Base-by-base conservation (phyloP, 768 basidiomycete genomes). In the Tulasnella sp. region DNA sequence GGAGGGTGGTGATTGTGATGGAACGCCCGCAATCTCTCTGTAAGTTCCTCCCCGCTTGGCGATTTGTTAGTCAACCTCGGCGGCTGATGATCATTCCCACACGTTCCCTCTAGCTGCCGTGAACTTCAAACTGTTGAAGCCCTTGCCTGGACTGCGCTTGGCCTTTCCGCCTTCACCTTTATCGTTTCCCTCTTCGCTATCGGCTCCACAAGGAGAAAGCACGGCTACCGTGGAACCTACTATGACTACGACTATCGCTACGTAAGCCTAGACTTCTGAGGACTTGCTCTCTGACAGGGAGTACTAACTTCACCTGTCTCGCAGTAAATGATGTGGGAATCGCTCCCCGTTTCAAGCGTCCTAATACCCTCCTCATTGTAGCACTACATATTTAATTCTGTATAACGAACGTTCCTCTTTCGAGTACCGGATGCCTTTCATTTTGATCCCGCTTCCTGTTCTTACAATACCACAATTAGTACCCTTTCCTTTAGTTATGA, bases 1-100 rank as follows among this genome's bases (percentile, higher is more conserved):
- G 73, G 83, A 86, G 14, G 92, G 92, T 18, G 90, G 89, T 7
- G 86, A 89, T 84, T 94, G 93, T 82, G 87, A 89, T 41, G 88
- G 88, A 81, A 85, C 85, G 72, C 88, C 90, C 7, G 86, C 87
- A 34, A 88, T 92, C 81, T 91, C 92, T 24, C 86, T 90, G 89
- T 90, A 80, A 40, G 87, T 83, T 44, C 18, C 24, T 28, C 28
- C 9, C 42, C 37, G 8, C 24, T 41, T 40, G 37, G 11, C 42
- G 42, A 42, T 42, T 42, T 42, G 4, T 42, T 1, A 8, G 6
- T 28, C 28, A 11, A 28, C 22, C 48, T 50, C 22, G 18, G 34
- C 12, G 37, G 37, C 37, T 46, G 18, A 74, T 37, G 16, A 84
- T 83, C 41, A 28, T 46, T 22, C 40, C 75, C 11, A 20, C 31